Base-by-base conservation (phyloP, 805 yeast species). In the Nakazawaea anatomiae region DNA sequence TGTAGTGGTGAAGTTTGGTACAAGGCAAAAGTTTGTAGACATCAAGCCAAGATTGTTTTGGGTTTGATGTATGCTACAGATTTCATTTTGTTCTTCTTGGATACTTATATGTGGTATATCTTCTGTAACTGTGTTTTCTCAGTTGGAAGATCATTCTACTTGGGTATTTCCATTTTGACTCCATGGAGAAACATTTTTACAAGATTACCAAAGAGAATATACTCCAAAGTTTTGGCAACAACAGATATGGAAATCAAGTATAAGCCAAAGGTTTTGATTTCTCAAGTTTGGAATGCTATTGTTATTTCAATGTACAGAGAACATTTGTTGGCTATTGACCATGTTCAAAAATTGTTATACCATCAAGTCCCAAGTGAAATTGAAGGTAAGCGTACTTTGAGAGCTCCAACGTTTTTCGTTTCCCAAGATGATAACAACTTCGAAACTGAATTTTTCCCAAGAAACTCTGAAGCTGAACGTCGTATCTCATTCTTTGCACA, bases 101-200 rank as follows among this genome's bases (percentile, higher is more conserved):
- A 94, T 87, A 89, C 99, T 55, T 94, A 89, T 71, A 80, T 94
- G 86, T 94, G 99, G 99, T 94, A 94, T 79, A 91, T 94, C 76
- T 76, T 94, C 62, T 85, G 87, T 69, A 94, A 92, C 81, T 87
- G 96, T 71, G 80, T 89, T 59, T 91, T 89, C 82, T 92, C 98
- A 55, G 89, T 94, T 64, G 97, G 96, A 61, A 89, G 96, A 68
- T 94, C 99, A 12, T 94, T 94, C 80, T 94, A 92, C 79, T 80
- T 95, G 71, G 99, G 99, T 86, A 91, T 94, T 62, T 94, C 99
- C 44, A 92, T 94, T 58, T 83, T 91, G 77, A 94, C 99, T 41
- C 99, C 99, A 56, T 94, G 99, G 99, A 89, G 98, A 82, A 94
- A 95, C 70, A 91, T 94, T 61, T 94, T 92, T 78, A 85, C 97